Evolutionary conservation across 1,284 basidiomycete species (phyloP).

Genomic region (Thelephora terrestris): DNA sequence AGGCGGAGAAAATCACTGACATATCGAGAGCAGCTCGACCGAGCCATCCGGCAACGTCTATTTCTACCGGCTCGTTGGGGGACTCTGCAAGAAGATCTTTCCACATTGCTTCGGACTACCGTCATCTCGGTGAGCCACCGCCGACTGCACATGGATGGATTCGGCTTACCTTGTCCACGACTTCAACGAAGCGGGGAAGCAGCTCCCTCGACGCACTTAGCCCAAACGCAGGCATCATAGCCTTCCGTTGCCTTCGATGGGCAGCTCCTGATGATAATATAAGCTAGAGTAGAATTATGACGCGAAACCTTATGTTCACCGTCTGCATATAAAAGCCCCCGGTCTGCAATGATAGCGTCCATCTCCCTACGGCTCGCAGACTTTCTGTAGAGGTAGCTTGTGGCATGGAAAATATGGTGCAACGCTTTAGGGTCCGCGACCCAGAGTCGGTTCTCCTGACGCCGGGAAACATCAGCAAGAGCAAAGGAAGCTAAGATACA

Average conservation of each 20-base stretch:
- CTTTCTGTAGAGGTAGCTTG: slow-evolving; percentile 30
- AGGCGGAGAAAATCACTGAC: not conserved
- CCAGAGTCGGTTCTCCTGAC: slow-evolving; percentile 22
- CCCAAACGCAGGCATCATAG: slow-evolving; percentile 35
- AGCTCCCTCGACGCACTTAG: slow-evolving; percentile 36
- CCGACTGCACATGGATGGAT: slow-evolving; percentile 7
- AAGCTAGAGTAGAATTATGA: slow-evolving; percentile 1
- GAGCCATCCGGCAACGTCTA: slow-evolving; percentile 29
- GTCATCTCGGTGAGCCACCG: slow-evolving; percentile 8
- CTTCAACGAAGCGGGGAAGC: slow-evolving; percentile 37
- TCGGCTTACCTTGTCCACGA: slow-evolving; percentile 34
- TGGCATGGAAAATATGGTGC: slow-evolving; percentile 30
- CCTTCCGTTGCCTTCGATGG: slow-evolving; percentile 34
- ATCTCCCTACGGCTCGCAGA: slow-evolving; percentile 20
- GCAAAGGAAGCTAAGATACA: not conserved
- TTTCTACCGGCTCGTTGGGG: slow-evolving; percentile 15
- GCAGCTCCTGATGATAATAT: slow-evolving; percentile 24
- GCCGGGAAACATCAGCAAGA: not conserved
- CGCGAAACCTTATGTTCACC: no score
- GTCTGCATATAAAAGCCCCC: slow-evolving; percentile 31
- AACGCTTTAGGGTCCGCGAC: slow-evolving; percentile 32
- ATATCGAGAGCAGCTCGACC: slow-evolving; percentile 21
- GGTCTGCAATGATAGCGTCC: slow-evolving; percentile 27
- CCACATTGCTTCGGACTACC: slow-evolving; percentile 26
- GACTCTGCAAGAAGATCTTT: slow-evolving; percentile 35